Conservation (phyloP, 805 yeast species). For the Brettanomyces custersianus region DNA sequence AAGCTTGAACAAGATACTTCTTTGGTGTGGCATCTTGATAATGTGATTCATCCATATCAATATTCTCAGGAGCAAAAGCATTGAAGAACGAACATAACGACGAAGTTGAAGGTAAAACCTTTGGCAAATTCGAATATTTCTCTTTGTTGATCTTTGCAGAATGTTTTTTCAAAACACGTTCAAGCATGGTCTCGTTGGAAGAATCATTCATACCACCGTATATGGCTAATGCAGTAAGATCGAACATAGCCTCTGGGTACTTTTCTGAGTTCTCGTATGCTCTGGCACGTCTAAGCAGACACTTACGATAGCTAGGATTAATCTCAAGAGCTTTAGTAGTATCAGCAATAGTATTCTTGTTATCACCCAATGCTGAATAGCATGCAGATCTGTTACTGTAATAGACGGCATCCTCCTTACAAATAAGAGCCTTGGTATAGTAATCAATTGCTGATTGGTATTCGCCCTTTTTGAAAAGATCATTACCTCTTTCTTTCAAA, state of each 20-base stretch:
- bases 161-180: conserved; percentile 75
- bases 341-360: conserved; percentile 79
- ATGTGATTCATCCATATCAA: conserved; percentile 35
- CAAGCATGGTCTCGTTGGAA: conserved; percentile 71
- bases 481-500: conserved; percentile 87
- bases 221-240: conserved; percentile 80
- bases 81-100: conserved; percentile 81
- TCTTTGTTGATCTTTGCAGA: conserved; percentile 66
- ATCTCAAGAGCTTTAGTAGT: conserved; percentile 78
- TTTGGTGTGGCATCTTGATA: conserved; percentile 54
- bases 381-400: conserved; percentile 97
- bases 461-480: conserved; percentile 60
- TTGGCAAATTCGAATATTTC: conserved; percentile 40
- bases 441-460: conserved; percentile 68
- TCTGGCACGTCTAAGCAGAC: conserved; percentile 85
- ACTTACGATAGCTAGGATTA: conserved; percentile 86
- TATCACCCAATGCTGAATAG: conserved; percentile 71
- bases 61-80: conserved; percentile 56
- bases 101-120: conserved; percentile 71
- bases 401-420: conserved; percentile 78
- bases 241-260: conserved; percentile 82
- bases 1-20: conserved; percentile 54
- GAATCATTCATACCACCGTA: conserved; percentile 71
- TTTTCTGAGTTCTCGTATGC: conserved; percentile 78
- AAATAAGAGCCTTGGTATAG: conserved; percentile 68